Conservation (phyloP, 306 rosid species). For the Aeschynomene evenia region DNA sequence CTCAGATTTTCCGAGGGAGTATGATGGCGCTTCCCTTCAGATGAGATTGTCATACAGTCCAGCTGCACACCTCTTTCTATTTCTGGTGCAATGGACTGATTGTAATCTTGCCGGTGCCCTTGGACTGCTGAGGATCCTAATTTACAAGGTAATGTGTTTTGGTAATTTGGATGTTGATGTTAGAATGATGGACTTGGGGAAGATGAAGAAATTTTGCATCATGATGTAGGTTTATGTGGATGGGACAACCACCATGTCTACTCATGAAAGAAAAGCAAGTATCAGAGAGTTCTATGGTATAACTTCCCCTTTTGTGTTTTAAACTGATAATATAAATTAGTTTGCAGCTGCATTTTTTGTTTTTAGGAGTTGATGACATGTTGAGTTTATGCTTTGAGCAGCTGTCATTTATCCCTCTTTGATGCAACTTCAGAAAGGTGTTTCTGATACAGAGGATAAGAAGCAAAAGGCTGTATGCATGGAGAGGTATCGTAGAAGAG, state of each 20-base stretch:
- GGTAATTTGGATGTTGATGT: background rate
- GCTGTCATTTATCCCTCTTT: slow-evolving; percentile 89
- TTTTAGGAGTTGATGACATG: slow-evolving; percentile 20
- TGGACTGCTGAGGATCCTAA: slow-evolving; percentile 80
- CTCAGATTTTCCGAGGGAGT: slow-evolving; percentile 74
- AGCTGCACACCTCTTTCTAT: slow-evolving; percentile 83
- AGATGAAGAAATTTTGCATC: slow-evolving; percentile 26
- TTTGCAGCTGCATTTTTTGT: slow-evolving; percentile 10
- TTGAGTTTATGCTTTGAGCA: slow-evolving; percentile 41
- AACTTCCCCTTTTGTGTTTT: background rate
- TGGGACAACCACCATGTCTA: slow-evolving; percentile 97
- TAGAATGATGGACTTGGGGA: slow-evolving; percentile 31
- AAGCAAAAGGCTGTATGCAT: slow-evolving; percentile 81
- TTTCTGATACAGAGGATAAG: slow-evolving; percentile 76
- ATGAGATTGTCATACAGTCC: slow-evolving; percentile 97
- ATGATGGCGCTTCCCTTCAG: slow-evolving; percentile 89
- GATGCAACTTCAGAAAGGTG: slow-evolving; percentile 84
- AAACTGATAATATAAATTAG: background rate
- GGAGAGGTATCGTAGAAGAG: slow-evolving; percentile 93
- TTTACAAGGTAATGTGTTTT: slow-evolving; percentile 63
- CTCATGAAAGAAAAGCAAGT: slow-evolving; percentile 93
- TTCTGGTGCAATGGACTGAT: slow-evolving; percentile 88
- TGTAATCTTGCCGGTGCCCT: slow-evolving; percentile 92
- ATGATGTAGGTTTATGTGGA: slow-evolving; percentile 83
- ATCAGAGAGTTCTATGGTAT: slow-evolving; percentile 97